Evolutionary conservation across 495 filamentous ascomycete species (phyloP).

Genomic region (Tetracladium marchalianum): DNA sequence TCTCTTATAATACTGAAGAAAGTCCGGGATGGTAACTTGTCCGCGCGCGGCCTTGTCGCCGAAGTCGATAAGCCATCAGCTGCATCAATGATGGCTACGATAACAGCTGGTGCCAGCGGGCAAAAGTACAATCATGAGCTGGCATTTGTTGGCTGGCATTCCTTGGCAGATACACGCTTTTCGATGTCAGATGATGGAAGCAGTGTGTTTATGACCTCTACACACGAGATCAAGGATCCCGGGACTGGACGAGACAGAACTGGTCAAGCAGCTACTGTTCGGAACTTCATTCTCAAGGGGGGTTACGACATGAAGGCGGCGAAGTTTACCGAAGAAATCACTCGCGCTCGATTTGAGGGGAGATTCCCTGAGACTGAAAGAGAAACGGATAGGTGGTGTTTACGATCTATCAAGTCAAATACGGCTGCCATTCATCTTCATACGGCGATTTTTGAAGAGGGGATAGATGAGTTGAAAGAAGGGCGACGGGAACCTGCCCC

Average conservation of each 20-base stretch:
- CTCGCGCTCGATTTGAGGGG: conserved; percentile 76
- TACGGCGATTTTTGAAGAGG: conserved; percentile 69
- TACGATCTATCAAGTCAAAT: conserved; percentile 52
- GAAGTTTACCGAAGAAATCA: conserved; percentile 75
- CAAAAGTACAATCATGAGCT: conserved; percentile 48
- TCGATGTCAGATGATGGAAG: conserved; percentile 67
- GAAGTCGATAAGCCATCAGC: conserved; percentile 71
- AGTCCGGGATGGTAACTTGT: conserved; percentile 43
- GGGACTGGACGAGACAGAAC: conserved; percentile 36
- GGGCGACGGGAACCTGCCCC: conserved; percentile 47
- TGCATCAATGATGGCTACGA: conserved; percentile 41
- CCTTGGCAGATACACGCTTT: conserved; percentile 60
- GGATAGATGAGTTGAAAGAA: conserved; percentile 37
- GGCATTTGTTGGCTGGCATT: conserved; percentile 61
- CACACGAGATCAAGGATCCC: conserved; percentile 43
- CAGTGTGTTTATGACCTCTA: conserved; percentile 60
- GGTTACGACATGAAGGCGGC: conserved; percentile 70
- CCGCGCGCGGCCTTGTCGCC: conserved; percentile 68
- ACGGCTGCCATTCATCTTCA: conserved; percentile 56
- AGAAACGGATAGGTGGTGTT: conserved; percentile 68
- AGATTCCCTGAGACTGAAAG: conserved; percentile 70
- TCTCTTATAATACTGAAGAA: conserved; percentile 69
- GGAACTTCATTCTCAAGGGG: conserved; percentile 57
- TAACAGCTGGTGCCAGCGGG: conserved; percentile 43
- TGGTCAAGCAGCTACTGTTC: conserved; percentile 38